Evolutionary conservation across 2,329 filamentous ascomycete species (phyloP).

Genomic region (Botrytis pseudocinerea): DNA sequence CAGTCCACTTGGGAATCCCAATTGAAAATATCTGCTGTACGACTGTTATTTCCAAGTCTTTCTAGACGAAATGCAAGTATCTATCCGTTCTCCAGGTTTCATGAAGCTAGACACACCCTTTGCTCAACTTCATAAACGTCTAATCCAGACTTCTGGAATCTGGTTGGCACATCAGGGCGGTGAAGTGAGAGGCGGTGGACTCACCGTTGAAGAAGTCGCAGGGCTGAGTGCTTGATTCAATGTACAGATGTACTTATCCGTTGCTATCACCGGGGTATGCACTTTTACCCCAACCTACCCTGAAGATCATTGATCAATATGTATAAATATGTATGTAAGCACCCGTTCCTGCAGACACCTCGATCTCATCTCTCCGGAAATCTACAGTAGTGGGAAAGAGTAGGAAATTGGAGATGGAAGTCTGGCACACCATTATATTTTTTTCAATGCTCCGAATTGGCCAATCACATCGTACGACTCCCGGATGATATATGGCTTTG

Average conservation of each 20-base stretch:
- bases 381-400: conserved; percentile 29
- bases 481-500: conserved; percentile 12
- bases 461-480: conserved; percentile 29
- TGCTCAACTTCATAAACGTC: conserved; percentile 8
- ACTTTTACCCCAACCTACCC: conserved; percentile 35
- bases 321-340: conserved; percentile 36
- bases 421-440: conserved; percentile 27
- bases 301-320: conserved; percentile 26
- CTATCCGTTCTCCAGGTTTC: conserved; percentile 17
- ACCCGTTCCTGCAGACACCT: conserved; percentile 38
- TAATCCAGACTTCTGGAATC: conserved; percentile 32
- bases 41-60: conserved; percentile 20
- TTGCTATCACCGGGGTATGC: conserved; percentile 28
- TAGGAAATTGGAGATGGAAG: conserved; percentile 29
- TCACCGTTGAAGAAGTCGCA: conserved; percentile 36
- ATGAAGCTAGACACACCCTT: conserved; percentile 15
- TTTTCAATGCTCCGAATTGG: conserved; percentile 28
- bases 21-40: background rate
- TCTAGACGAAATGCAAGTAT: conserved; percentile 20
- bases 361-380: conserved; percentile 32
- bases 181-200: conserved; percentile 29
- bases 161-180: conserved; percentile 28
- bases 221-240: conserved; percentile 33
- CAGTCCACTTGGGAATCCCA: conserved; percentile 4
- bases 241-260: conserved; percentile 24